A percentile compares a stretch with the other conserved stretches of the same genome.
Conservation (phyloP, 225 moss, liverwort and hornwort species). For the Polytrichum formosum region DNA sequence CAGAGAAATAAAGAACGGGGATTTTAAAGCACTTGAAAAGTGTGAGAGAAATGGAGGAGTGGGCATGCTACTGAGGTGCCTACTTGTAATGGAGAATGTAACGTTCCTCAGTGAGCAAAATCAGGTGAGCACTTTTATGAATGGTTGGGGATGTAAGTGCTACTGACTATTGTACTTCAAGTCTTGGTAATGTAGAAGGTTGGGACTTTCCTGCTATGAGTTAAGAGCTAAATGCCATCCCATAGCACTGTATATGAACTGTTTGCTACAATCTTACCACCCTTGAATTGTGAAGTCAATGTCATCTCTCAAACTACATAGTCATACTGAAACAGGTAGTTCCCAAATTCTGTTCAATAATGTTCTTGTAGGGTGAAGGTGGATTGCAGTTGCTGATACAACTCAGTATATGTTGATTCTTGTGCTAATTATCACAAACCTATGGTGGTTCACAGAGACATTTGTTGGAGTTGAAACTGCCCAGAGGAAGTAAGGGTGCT, state of each 20-base stretch:
- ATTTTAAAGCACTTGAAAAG: slow-evolving; percentile 68
- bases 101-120: slow-evolving; percentile 97
- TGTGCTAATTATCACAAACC: neutral
- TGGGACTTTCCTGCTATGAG: too few relatives aligned
- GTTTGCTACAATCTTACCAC: too few relatives aligned
- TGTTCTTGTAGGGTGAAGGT: too few relatives aligned
- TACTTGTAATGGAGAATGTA: slow-evolving; percentile 97
- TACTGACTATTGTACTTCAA: neutral
- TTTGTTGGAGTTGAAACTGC: slow-evolving; percentile 79
- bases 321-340: too few relatives aligned
- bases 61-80: slow-evolving; percentile 87
- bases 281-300: neutral
- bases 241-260: too few relatives aligned
- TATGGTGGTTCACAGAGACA: slow-evolving; percentile 63
- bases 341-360: too few relatives aligned
- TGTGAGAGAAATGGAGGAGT: slow-evolving; percentile 88
- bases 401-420: too few relatives aligned
- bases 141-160: neutral
- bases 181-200: too few relatives aligned
- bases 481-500: slow-evolving; percentile 65
- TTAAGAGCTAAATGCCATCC: too few relatives aligned
- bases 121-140: slow-evolving; percentile 52
- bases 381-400: too few relatives aligned
- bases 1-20: slow-evolving; percentile 44
- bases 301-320: neutral